A percentile compares a stretch with the other conserved stretches of the same genome.
These are phyloP conservation scores for Cunninghamia lanceolata DNA, from an alignment of 75 land plant genomes.

Conservation along the genomic window DNA sequence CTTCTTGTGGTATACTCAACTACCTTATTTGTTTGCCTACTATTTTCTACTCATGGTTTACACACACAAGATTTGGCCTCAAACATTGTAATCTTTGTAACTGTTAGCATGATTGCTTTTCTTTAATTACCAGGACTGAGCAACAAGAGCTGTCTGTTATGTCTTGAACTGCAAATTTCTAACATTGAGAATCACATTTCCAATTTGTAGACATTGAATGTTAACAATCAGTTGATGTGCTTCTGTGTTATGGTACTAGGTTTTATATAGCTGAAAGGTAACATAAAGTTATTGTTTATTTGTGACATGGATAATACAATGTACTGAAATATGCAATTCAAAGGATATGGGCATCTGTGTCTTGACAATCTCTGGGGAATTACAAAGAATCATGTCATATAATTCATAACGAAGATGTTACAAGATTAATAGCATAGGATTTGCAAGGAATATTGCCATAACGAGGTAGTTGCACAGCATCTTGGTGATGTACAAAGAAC, in stretches of 20 bases:
- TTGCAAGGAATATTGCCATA: not conserved
- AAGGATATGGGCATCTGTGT: not conserved
- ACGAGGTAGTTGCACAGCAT: not conserved
- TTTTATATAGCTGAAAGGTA: not conserved
- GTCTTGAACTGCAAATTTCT: not conserved
- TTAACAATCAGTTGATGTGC: not conserved
- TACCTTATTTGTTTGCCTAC: not conserved
- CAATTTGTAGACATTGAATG: not conserved
- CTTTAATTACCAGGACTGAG: not conserved
- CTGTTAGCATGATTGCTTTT: constrained; percentile 2
- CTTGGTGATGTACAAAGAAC: not conserved
- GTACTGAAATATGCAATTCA: not conserved
- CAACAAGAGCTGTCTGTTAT: not conserved
- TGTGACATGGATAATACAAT: not conserved
- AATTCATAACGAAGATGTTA: not conserved
- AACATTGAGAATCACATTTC: constrained; percentile 1
- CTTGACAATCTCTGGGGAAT: not conserved
- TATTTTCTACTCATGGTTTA: not conserved
- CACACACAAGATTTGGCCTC: not conserved
- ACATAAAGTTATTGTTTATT: not conserved
- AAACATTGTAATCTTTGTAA: not conserved
- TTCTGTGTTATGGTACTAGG: not conserved
- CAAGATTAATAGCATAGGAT: not conserved
- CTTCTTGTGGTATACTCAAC: constrained; percentile 74
- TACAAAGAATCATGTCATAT: not conserved